A percentile compares a stretch with the other conserved stretches of the same genome.
Conservation (phyloP, 768 basidiomycete genomes). For the Mycena albidolilacea region DNA sequence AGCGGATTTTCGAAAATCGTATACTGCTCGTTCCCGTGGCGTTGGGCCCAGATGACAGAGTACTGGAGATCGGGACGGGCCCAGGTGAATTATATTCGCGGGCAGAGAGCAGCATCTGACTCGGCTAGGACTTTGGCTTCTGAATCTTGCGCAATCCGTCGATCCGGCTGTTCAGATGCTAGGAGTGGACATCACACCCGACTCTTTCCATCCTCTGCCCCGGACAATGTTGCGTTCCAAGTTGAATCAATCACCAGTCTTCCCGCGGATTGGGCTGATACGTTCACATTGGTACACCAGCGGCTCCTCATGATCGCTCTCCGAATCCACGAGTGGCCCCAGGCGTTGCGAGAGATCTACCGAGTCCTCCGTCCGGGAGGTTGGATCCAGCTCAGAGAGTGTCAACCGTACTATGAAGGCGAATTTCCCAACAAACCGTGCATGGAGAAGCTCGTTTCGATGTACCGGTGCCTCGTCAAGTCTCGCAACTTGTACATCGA, state of each 20-base stretch:
- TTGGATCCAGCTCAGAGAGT: conserved; percentile 34
- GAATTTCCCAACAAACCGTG: conserved; percentile 28
- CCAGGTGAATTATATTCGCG: conserved; percentile 11
- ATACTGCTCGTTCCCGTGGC: conserved; percentile 24
- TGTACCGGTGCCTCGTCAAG: conserved; percentile 18
- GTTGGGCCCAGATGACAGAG: not conserved
- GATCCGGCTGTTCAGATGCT: conserved; percentile 9
- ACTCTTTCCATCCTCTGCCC: conserved; percentile 23
- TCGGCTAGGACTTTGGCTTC: conserved; percentile 10
- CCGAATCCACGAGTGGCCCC: conserved; percentile 25
- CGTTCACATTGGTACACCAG: conserved; percentile 35
- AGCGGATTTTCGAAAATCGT: conserved; percentile 15
- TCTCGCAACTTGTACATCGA: conserved; percentile 20
- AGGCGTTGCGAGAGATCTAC: conserved; percentile 32
- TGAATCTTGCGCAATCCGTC: conserved; percentile 17
- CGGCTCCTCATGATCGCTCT: conserved; percentile 34
- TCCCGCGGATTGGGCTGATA: conserved; percentile 27
- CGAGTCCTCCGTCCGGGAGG: conserved; percentile 34
- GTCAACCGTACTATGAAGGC: conserved; percentile 16
- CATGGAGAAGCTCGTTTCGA: conserved; percentile 16
- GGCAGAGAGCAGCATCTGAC: not conserved
- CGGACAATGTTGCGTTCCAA: conserved; percentile 19
- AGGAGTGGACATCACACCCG: conserved; percentile 24
- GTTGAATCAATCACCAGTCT: conserved; percentile 20
- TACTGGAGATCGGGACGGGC: conserved; percentile 24